Evolutionary conservation across 345 rosid species (phyloP), one percentile per base, ranked within the genome.

Genomic region (Lagerstroemia speciosa): DNA sequence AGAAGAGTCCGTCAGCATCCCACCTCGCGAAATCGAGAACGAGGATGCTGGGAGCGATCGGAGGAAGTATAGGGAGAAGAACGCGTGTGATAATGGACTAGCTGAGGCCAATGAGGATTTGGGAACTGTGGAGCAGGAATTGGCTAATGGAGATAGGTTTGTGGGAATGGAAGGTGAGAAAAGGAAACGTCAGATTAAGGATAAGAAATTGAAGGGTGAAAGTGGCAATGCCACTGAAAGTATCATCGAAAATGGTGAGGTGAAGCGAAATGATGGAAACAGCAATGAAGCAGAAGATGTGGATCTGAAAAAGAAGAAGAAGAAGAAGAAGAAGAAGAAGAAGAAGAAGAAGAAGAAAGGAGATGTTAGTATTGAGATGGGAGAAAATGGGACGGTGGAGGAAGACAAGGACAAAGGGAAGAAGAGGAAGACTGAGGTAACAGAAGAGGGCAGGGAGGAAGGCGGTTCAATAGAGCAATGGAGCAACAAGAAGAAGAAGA

Each of bases 401-500:
- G 62, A 27, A 57, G 31, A 57, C 16, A 10, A 31, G 17, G 62
- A 27, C 17, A 46, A 62, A 64, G 43, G 70, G 74, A 64, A 64
- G 29, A 71, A 65, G 74, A 65, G 69, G 27, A 57, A 22, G 37
- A 65, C 2, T 8, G 74, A 37, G 34, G 68, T 48, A 50, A 38
- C 40, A 37, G 41, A n/a, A 26, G 74, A 29, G 29, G 63, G 40
- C 16, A 24, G 7, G 3, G 60, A 37, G 16, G 68, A 38, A 52
- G 55, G 32, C 6, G 74, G 40, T 37, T 71, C 48, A 26, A 27
- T 52, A 26, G 74, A 65, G 53, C 26, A 19, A 16, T 69, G 6
- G 3, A 37, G 36, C 41, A 65, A 65, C 62, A 71, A 71, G 52
- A 71, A 65, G 68, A 65, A 64, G 62, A 64, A 40, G 53, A 71